phyloP scores from a whole-genome alignment of 352 stramenopile species.

The Phytophthora europaea region DNA sequence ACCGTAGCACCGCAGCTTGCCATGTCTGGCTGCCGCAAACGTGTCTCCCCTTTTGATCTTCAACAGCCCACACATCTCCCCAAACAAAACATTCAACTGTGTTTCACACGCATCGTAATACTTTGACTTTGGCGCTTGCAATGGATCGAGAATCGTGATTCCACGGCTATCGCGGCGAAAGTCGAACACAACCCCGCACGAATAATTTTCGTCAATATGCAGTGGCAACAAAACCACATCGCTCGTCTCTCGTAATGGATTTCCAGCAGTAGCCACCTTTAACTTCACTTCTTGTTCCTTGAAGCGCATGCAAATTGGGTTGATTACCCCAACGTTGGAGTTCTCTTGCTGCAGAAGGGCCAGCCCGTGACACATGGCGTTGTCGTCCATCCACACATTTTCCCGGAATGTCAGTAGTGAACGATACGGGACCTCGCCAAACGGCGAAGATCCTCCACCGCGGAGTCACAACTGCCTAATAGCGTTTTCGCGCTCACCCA shows the following conservation, averaged over 20 bases:
- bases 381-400: constrained; percentile 3
- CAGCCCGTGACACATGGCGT: neutral
- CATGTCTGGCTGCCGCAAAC: neutral
- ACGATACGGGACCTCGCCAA: no score
- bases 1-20: constrained; percentile 9
- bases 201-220: neutral
- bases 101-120: constrained; percentile 15
- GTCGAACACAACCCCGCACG: constrained; percentile 5
- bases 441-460: no score
- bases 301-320: constrained; percentile 1
- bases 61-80: neutral
- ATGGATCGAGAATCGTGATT: constrained; percentile 9
- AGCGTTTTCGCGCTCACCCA: no score
- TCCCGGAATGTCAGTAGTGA: no score
- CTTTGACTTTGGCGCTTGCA: constrained; percentile 16
- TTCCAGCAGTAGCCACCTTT: neutral
- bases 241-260: neutral
- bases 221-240: neutral
- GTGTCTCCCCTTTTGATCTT: neutral
- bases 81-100: neutral
- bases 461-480: no score
- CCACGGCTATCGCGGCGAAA: constrained; percentile 2
- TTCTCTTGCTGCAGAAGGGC: constrained; percentile 4
- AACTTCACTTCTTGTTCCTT: neutral
- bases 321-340: neutral